These are phyloP conservation scores for Pistacia vera DNA, from an alignment of 345 rosid species.

Conservation along the genomic window DNA sequence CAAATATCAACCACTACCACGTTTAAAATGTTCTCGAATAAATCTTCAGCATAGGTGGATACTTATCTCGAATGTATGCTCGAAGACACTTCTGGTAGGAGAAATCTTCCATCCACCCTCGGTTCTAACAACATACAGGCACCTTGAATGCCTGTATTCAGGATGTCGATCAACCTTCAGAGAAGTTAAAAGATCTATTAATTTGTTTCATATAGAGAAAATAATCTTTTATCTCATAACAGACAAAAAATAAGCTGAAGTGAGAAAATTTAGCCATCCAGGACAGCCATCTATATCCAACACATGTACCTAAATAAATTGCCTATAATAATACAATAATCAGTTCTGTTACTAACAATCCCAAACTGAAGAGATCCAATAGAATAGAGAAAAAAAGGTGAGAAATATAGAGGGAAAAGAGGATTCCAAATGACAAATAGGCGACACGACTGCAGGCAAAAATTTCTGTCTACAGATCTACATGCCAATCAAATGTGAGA, in stretches of 20 bases:
- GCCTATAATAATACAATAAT: neutral
- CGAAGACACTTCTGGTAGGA: constrained; percentile 93
- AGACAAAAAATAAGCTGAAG: neutral
- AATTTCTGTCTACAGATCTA: constrained; percentile 8
- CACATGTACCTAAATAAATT: neutral
- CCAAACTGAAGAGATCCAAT: neutral
- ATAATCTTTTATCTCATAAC: constrained; percentile 1
- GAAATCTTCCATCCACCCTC: constrained; percentile 95
- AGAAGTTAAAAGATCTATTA: constrained; percentile 18
- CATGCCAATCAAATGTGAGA: constrained; percentile 3
- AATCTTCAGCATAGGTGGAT: constrained; percentile 79
- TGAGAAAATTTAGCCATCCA: neutral
- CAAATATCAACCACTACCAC: constrained; percentile 45
- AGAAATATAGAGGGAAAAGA: neutral
- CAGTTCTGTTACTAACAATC: neutral
- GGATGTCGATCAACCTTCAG: constrained; percentile 92
- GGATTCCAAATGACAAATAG: neutral
- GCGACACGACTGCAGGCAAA: neutral
- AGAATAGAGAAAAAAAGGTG: neutral
- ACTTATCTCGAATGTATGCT: constrained; percentile 68
- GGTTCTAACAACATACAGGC: constrained; percentile 88
- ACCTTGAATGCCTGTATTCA: constrained; percentile 71
- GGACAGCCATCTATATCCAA: neutral
- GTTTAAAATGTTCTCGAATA: constrained; percentile 74
- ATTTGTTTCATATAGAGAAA: constrained; percentile 19